A percentile compares a stretch with the other conserved stretches of the same genome.
Conservation (phyloP, 257 asterid species). For the Linderniella brevidens region DNA sequence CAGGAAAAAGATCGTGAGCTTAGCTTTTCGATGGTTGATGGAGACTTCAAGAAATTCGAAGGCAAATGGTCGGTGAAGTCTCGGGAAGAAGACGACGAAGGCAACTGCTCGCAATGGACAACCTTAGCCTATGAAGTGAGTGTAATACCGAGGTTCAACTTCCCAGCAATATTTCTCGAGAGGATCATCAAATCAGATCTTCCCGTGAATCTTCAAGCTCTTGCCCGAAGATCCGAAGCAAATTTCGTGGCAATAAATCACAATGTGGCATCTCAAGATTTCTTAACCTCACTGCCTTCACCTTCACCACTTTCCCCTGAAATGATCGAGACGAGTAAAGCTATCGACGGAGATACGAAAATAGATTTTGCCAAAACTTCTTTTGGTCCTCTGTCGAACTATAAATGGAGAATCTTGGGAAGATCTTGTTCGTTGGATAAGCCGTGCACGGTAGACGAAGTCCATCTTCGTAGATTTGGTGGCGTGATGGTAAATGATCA, state of each 20-base stretch:
- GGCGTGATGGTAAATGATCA: conserved; percentile 59
- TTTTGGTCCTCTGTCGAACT: conserved; percentile 39
- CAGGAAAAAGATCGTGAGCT: too few species aligned
- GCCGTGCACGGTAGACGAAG: conserved; percentile 86
- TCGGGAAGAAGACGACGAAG: too few species aligned
- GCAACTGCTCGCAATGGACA: too few species aligned
- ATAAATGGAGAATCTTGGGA: conserved; percentile 73
- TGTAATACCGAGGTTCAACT: too few species aligned
- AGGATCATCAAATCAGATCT: too few species aligned
- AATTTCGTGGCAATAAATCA: conserved; percentile 47
- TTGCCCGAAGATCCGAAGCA: conserved; percentile 79
- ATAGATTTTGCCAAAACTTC: conserved; percentile 33
- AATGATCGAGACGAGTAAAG: conserved; percentile 18
- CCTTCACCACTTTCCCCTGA: conserved; percentile 17
- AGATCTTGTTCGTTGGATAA: conserved; percentile 52
- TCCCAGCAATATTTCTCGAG: too few species aligned
- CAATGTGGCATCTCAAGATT: conserved; percentile 14
- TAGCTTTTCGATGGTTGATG: too few species aligned
- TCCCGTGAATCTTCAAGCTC: too few species aligned
- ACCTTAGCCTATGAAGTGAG: too few species aligned
- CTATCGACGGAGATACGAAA: conserved; percentile 20
- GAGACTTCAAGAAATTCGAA: too few species aligned
- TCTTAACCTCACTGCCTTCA: conserved; percentile 16
- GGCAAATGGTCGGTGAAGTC: too few species aligned
- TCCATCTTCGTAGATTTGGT: conserved; percentile 92